Base-by-base conservation (phyloP, 1,139 yeast genomes). In the Candida labiduridarum region DNA sequence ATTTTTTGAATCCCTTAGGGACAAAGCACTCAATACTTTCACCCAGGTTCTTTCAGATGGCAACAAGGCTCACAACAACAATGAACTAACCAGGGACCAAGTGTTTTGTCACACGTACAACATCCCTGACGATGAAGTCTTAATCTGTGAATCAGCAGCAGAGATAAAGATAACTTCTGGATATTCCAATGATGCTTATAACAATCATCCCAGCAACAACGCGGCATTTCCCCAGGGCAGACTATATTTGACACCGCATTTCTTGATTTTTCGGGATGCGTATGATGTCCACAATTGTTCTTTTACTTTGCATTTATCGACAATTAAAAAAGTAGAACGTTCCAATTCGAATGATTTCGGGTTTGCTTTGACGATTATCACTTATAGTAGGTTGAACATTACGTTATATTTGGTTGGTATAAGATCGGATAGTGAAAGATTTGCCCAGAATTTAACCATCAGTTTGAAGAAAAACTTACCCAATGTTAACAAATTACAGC, bases 261-360 rank as follows among this genome's bases (percentile, higher is more conserved):
- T 84, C 63, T 64, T 94, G 46, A 82, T 89, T 31, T 91, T 91
- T 63, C 76, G 82, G 50, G 90, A 89, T 60, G 79, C 82, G 4
- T 83, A 82, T 56, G 96, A 90, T 61, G 74, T 78, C 43, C 78
- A 84, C 51, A 81, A 84, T 50, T 88, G 95, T 62, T 78, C 83
- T 9, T 82, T 92, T 62, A 78, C 79, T 1, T 61, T 94, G 44
- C 96, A 95, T 55, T 70, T 94, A 45, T 83, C 94, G 8, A 82
- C 96, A 1, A 72, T 95, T 35, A 85, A 88, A 61, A 85, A 91
- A 56, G 96, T 94, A 25, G 97, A 94, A 65, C 76, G 98, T 49
- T 76, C 90, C 27, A 94, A 95, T 2, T 79, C 90, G 2, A 79
- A 83, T 50, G 79, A 89, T 1, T 87, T 85, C 62, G 85, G 89